phyloP scores from a whole-genome alignment of 192 early-diverging fungal species.

The Backusella parvicylindrica region DNA sequence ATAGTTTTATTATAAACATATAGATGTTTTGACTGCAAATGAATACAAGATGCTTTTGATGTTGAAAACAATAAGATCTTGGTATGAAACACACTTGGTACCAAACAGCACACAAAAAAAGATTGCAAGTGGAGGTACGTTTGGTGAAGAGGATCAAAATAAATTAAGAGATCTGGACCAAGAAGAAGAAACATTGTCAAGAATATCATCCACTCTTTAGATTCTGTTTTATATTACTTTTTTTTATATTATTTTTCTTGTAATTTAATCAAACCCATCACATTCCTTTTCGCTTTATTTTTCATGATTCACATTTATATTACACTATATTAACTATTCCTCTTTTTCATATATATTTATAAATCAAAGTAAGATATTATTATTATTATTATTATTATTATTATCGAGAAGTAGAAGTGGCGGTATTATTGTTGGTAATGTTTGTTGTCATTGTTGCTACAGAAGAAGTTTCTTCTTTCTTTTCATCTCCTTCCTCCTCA shows the following conservation, averaged over 20 bases:
- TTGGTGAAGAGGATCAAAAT: constrained; percentile 26
- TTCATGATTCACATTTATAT: neutral
- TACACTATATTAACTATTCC: neutral
- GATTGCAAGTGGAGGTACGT: constrained; percentile 35
- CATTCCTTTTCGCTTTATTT: neutral
- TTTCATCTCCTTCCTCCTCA: neutral
- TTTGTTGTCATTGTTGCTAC: neutral
- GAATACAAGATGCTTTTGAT: constrained; percentile 36
- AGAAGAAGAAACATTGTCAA: neutral
- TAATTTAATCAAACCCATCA: neutral
- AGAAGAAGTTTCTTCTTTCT: neutral
- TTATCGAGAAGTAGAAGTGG: neutral
- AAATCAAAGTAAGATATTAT: neutral
- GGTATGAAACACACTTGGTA: constrained; percentile 11
- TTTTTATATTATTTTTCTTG: neutral
- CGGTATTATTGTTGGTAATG: neutral
- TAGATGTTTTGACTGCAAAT: constrained; percentile 38
- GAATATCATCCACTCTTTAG: neutral
- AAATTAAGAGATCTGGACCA: constrained; percentile 2
- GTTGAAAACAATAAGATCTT: constrained; percentile 27
- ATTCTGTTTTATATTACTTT: neutral
- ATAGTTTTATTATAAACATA: neutral
- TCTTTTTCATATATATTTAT: neutral
- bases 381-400: neutral
- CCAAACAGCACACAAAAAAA: neutral